A percentile compares a stretch with the other conserved stretches of the same genome.
phyloP scores from a whole-genome alignment of 306 rosid species.

The Cucurbita moschata region DNA sequence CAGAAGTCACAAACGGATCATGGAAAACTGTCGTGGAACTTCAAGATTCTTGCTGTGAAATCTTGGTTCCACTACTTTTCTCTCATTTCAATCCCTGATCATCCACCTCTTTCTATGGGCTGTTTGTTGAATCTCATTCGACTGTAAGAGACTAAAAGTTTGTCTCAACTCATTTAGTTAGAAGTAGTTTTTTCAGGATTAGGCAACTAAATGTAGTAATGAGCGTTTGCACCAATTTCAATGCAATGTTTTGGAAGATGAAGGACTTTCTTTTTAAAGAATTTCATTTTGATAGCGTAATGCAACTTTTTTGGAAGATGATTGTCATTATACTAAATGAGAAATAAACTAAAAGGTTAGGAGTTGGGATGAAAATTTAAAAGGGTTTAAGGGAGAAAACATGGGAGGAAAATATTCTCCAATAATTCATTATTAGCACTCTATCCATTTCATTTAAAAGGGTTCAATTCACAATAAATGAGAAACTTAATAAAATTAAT shows the following conservation, averaged over 20 bases:
- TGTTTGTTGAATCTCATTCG: not conserved
- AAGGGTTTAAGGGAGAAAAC: not conserved
- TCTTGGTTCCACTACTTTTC: not conserved
- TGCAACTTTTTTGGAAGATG: not conserved
- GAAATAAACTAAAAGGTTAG: not conserved
- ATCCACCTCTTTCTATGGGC: constrained; percentile 3
- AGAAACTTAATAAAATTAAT: not conserved
- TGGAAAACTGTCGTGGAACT: not conserved
- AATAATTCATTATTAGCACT: not conserved
- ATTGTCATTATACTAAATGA: not conserved
- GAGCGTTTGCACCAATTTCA: not conserved
- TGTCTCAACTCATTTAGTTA: not conserved
- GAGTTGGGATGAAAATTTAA: not conserved
- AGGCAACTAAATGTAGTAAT: not conserved
- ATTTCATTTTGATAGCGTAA: not conserved
- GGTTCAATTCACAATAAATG: not conserved
- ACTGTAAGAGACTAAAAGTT: not conserved
- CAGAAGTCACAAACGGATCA: not conserved
- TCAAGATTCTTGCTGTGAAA: constrained; percentile 2
- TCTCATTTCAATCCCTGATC: not conserved
- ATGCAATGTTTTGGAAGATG: not conserved
- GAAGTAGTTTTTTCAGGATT: not conserved
- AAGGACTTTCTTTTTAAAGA: not conserved
- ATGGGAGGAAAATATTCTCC: not conserved
- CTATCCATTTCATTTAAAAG: not conserved